phyloP scores from a whole-genome alignment of 352 stramenopile genomes.

The Globisporangium middletonii region DNA sequence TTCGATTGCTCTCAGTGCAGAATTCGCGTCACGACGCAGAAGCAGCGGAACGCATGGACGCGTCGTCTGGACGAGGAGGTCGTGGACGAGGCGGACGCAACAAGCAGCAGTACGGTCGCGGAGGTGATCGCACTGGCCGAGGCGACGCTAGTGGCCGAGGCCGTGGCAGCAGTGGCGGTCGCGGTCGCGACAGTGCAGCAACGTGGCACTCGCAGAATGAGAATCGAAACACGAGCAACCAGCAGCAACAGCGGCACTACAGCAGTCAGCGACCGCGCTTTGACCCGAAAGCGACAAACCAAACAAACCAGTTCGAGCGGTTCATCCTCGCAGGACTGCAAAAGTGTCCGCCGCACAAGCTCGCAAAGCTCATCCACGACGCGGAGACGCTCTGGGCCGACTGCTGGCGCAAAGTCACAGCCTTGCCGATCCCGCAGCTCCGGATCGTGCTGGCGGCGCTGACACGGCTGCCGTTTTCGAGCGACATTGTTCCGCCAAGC shows the following conservation, averaged over 20 bases:
- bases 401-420: slow-evolving; percentile 33
- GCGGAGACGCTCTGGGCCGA: slow-evolving; percentile 34
- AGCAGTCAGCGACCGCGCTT: neutral
- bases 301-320: slow-evolving; percentile 15
- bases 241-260: neutral
- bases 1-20: too few relatives aligned
- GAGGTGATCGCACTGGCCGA: neutral
- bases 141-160: neutral
- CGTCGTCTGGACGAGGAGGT: neutral
- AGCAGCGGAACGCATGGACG: slow-evolving; percentile 1
- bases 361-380: slow-evolving; percentile 27
- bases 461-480: slow-evolving; percentile 41
- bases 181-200: neutral
- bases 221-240: slow-evolving; percentile 2
- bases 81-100: neutral
- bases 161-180: neutral
- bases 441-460: slow-evolving; percentile 38
- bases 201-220: slow-evolving; percentile 3
- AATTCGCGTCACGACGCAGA: too few relatives aligned
- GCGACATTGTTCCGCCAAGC: slow-evolving; percentile 22
- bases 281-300: neutral
- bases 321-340: slow-evolving; percentile 42
- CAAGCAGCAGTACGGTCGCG: neutral
- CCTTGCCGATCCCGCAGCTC: slow-evolving; percentile 31
- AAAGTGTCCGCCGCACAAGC: slow-evolving; percentile 31